Percentiles rank a stretch among this genome's conserved stretches.
Conservation (phyloP, 176 grass and related monocot genomes). For the Pharus latifolius region DNA sequence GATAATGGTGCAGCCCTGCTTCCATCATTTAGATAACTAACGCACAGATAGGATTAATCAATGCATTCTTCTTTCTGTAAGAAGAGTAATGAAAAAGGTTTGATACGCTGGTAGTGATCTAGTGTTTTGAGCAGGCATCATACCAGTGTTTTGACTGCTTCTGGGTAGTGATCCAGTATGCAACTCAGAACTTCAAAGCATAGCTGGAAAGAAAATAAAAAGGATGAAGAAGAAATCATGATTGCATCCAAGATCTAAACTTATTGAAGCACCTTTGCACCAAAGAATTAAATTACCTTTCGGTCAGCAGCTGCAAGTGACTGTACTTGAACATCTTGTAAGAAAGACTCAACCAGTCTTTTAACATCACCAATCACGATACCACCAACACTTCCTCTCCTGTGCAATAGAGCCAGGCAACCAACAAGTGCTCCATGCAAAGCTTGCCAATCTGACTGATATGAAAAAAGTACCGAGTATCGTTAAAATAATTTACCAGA, state of each 20-base stretch:
- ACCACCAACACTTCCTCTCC: slow-evolving; percentile 48
- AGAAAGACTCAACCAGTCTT: slow-evolving; percentile 64
- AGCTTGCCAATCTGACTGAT: slow-evolving; percentile 92
- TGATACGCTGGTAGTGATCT: neutral
- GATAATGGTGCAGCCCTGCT: neutral
- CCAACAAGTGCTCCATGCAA: slow-evolving; percentile 69
- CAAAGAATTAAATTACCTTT: slow-evolving; percentile 50
- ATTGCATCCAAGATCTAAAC: slow-evolving; percentile 2
- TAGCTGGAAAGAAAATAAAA: slow-evolving; percentile 46
- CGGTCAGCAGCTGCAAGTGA: slow-evolving; percentile 70
- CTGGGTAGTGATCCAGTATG: slow-evolving; percentile 49
- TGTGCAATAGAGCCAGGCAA: slow-evolving; percentile 67
- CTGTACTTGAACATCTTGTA: slow-evolving; percentile 53
- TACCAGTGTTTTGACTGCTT: slow-evolving; percentile 60
- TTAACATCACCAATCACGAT: slow-evolving; percentile 48
- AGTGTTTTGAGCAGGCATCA: slow-evolving; percentile 15
- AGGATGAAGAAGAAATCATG: slow-evolving; percentile 2
- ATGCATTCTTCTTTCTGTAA: neutral
- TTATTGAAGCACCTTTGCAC: slow-evolving; percentile 6
- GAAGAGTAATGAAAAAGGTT: neutral
- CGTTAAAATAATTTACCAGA: neutral
- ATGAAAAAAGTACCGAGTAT: slow-evolving; percentile 5
- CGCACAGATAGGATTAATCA: neutral
- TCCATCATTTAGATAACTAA: neutral
- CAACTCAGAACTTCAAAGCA: slow-evolving; percentile 71